Percentiles rank a stretch among this genome's conserved stretches.
phyloP scores from a whole-genome alignment of 306 rosid species.

The Alnus glutinosa region DNA sequence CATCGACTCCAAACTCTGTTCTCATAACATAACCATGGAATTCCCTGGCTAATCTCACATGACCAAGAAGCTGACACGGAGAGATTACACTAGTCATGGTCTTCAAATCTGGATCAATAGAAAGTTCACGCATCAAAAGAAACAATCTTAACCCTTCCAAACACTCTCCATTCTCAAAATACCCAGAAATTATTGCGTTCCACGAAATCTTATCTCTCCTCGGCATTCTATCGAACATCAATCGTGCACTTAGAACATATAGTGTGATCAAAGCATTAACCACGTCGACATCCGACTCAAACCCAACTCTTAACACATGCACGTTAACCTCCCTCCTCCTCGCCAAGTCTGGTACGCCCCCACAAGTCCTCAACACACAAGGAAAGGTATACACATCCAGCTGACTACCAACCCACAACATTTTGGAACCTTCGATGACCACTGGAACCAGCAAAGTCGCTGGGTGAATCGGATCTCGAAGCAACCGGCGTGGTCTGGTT shows the following conservation, averaged over 20 bases:
- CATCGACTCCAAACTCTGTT: constrained; percentile 49
- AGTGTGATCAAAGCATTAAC: constrained; percentile 73
- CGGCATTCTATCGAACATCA: constrained; percentile 78
- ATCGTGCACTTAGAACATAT: constrained; percentile 58
- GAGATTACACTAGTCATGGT: constrained; percentile 84
- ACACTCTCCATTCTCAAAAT: constrained; percentile 68
- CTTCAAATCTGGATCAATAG: constrained; percentile 71
- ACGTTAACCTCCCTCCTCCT: constrained; percentile 84
- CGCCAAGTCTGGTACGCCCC: constrained; percentile 62
- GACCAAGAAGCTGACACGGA: constrained; percentile 69
- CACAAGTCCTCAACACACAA: constrained; percentile 90
- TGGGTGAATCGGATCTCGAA: too few species aligned
- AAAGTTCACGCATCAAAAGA: constrained; percentile 52
- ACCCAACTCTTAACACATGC: constrained; percentile 77
- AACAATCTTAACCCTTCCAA: constrained; percentile 75
- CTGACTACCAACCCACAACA: constrained; percentile 85
- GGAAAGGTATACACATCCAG: constrained; percentile 94
- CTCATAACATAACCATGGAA: constrained; percentile 71
- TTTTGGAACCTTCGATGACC: constrained; percentile 28
- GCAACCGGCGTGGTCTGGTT: too few species aligned
- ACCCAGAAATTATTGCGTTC: constrained; percentile 89
- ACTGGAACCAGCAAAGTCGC: too few species aligned
- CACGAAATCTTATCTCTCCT: constrained; percentile 80
- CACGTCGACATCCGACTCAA: constrained; percentile 86
- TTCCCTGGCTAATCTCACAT: constrained; percentile 63